A percentile compares a stretch with the other conserved stretches of the same genome.
These are phyloP conservation scores for Saturnispora sanitii DNA, from an alignment of 805 yeast genomes.

Conservation along the genomic window DNA sequence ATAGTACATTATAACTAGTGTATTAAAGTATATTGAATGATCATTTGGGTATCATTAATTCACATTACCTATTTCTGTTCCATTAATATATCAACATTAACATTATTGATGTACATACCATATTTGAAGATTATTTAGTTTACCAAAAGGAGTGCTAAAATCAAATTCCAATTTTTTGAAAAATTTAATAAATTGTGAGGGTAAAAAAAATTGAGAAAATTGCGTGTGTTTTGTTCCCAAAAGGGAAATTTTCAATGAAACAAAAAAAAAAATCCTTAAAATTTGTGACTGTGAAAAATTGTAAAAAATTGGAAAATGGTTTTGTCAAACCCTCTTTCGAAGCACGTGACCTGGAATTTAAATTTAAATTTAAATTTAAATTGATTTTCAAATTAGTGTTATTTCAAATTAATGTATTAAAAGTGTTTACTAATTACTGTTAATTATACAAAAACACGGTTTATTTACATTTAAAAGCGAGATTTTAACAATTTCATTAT, in stretches of 20 bases:
- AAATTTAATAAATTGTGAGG: not conserved
- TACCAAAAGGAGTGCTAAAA: conserved; percentile 2
- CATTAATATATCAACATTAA: too few species aligned
- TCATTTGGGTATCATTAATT: not conserved
- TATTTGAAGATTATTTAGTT: conserved; percentile 16
- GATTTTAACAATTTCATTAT: too few species aligned
- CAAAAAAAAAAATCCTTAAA: too few species aligned
- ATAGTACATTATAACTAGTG: too few species aligned
- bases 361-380: too few species aligned
- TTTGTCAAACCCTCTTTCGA: not conserved
- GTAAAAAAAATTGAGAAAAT: not conserved
- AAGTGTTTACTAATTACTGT: too few species aligned
- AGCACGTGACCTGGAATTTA: conserved; percentile 3
- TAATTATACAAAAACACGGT: too few species aligned
- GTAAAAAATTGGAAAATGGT: not conserved
- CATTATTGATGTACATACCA: conserved; percentile 19
- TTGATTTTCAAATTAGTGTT: too few species aligned
- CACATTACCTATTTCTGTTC: too few species aligned
- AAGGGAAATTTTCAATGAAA: not conserved
- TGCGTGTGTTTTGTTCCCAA: not conserved
- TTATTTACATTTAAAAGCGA: too few species aligned
- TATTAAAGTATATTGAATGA: too few species aligned
- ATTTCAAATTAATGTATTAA: too few species aligned
- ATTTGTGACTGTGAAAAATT: conserved; percentile 6
- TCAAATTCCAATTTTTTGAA: not conserved